Evolutionary conservation across 1,284 basidiomycete genomes (phyloP).

Genomic region (Marasmius fiardii): DNA sequence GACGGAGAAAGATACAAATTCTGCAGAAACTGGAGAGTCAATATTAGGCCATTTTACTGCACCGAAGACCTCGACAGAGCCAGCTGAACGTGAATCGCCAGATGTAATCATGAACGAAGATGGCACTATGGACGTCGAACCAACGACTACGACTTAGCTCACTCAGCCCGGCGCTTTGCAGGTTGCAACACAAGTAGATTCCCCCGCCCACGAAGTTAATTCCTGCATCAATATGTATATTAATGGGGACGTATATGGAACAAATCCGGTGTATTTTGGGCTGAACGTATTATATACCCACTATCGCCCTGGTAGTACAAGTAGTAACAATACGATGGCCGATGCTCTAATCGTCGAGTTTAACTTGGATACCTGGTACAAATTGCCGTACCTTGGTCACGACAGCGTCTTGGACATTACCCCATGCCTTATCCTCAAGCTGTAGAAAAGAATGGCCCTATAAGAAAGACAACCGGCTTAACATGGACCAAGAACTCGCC

Average conservation of each 20-base stretch:
- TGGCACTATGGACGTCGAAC: slow-evolving; percentile 5
- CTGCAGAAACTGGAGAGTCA: background rate
- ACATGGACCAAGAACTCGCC: background rate
- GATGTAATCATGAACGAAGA: slow-evolving; percentile 9
- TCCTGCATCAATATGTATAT: background rate
- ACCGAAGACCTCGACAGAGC: background rate
- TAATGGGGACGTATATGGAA: too few relatives aligned
- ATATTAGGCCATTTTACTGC: slow-evolving; percentile 10
- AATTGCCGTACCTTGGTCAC: background rate
- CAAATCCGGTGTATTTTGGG: too few relatives aligned
- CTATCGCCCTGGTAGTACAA: too few relatives aligned
- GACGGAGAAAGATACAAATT: background rate
- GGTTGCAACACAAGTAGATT: background rate
- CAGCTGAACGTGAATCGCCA: background rate
- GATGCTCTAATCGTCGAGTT: background rate
- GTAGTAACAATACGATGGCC: too few relatives aligned
- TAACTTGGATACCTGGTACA: background rate
- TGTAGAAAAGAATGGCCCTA: background rate
- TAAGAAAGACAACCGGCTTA: background rate
- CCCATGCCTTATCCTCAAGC: background rate
- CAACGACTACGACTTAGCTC: background rate
- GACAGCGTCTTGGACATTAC: background rate
- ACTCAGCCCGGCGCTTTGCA: background rate
- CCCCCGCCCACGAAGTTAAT: background rate
- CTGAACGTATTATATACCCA: too few relatives aligned